Conservation (phyloP, 345 rosid species). For the Triadica sebifera region DNA sequence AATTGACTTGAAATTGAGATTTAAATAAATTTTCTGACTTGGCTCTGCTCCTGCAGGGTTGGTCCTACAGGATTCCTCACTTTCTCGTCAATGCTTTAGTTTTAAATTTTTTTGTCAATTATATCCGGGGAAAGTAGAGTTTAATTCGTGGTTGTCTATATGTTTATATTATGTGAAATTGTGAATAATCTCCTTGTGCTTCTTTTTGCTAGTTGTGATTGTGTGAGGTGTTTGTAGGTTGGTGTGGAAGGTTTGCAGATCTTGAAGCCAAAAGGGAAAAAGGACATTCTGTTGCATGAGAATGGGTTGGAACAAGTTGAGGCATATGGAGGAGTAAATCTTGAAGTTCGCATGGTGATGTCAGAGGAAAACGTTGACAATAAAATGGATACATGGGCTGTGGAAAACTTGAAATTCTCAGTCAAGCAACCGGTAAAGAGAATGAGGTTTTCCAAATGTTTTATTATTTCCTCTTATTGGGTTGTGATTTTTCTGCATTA, state of each 20-base stretch:
- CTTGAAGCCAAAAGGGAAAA: slow-evolving; percentile 64
- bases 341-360: slow-evolving; percentile 66
- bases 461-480: slow-evolving; percentile 12
- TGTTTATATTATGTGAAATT: slow-evolving; percentile 5
- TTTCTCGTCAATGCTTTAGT: neutral
- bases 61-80: neutral
- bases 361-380: slow-evolving; percentile 50
- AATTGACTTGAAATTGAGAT: neutral
- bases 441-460: slow-evolving; percentile 20
- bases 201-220: slow-evolving; percentile 11
- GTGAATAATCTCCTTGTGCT: neutral
- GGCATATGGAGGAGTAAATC: slow-evolving; percentile 59
- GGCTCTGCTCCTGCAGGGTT: neutral
- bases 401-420: slow-evolving; percentile 82
- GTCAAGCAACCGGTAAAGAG: slow-evolving; percentile 82
- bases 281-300: slow-evolving; percentile 33
- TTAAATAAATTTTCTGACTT: neutral
- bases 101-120: neutral
- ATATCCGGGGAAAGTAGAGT: neutral
- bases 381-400: slow-evolving; percentile 64
- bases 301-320: slow-evolving; percentile 62
- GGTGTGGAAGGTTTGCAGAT: slow-evolving; percentile 78
- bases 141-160: neutral
- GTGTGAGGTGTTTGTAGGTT: slow-evolving; percentile 48
- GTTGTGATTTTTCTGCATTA: neutral